Percentiles rank a stretch among this genome's conserved stretches.
Evolutionary conservation across 2,329 filamentous ascomycete genomes (phyloP).

Genomic region (Ceratocystis albifundus): DNA sequence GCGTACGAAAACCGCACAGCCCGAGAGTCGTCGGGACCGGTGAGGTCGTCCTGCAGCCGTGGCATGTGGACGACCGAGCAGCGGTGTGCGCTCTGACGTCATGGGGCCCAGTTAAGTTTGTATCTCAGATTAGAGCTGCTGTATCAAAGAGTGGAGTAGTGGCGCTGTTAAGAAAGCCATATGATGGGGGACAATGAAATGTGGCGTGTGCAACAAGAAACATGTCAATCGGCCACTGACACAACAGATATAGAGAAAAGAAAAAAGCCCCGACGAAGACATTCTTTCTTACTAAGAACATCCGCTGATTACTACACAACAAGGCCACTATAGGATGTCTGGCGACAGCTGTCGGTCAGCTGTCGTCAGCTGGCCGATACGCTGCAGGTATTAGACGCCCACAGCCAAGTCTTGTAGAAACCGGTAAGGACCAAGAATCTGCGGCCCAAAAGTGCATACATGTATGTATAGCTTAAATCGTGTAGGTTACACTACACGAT

Average conservation of each 20-base stretch:
- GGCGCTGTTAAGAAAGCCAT: neutral
- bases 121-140: too few species aligned
- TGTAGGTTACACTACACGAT: too few species aligned
- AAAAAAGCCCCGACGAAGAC: neutral
- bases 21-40: neutral
- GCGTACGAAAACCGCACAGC: neutral
- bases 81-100: conserved; percentile 6
- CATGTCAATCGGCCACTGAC: too few species aligned
- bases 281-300: neutral
- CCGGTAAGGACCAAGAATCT: too few species aligned
- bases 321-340: neutral
- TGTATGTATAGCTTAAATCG: too few species aligned
- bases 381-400: neutral
- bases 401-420: neutral
- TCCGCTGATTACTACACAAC: neutral
- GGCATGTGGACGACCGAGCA: neutral
- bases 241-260: neutral
- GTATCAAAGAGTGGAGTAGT: neutral
- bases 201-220: too few species aligned
- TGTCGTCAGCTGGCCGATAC: neutral
- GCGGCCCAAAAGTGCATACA: too few species aligned
- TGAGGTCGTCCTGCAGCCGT: neutral
- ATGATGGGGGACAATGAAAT: too few species aligned
- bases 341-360: neutral
- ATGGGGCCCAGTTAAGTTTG: neutral